phyloP scores from a whole-genome alignment of 2,329 filamentous ascomycete genomes.

The Didymella keratinophila region DNA sequence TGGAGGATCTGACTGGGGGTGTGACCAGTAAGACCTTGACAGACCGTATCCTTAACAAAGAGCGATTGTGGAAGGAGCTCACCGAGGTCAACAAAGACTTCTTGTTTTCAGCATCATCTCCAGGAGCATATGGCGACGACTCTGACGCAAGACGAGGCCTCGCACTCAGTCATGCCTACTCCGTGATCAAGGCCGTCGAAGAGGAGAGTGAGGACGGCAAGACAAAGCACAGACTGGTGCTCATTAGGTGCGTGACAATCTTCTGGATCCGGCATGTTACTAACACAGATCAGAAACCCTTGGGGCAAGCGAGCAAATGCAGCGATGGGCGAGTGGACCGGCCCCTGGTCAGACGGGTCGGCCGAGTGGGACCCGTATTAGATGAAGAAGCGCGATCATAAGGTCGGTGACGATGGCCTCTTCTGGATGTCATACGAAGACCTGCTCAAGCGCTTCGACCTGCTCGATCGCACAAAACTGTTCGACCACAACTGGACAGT shows the following conservation, averaged over 20 bases:
- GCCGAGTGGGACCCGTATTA: constrained; percentile 84
- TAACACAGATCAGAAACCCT: constrained; percentile 65
- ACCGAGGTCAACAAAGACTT: constrained; percentile 78
- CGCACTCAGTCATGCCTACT: constrained; percentile 61
- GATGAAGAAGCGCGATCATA: constrained; percentile 73
- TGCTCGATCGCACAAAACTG: constrained; percentile 66
- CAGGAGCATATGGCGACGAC: constrained; percentile 66
- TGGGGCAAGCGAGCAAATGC: constrained; percentile 70
- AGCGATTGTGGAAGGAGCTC: constrained; percentile 85
- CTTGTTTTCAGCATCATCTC: constrained; percentile 68
- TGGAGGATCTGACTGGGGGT: constrained; percentile 70
- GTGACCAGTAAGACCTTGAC: constrained; percentile 73
- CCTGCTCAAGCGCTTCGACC: constrained; percentile 63
- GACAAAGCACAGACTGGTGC: constrained; percentile 61
- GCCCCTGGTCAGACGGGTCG: constrained; percentile 81
- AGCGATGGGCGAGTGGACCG: constrained; percentile 71
- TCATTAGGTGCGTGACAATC: constrained; percentile 58
- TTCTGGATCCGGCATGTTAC: neutral
- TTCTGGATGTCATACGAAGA: constrained; percentile 70
- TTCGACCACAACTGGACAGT: constrained; percentile 67
- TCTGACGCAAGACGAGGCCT: constrained; percentile 60
- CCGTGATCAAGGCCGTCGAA: constrained; percentile 64
- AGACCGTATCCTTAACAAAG: constrained; percentile 75
- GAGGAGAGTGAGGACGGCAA: constrained; percentile 55
- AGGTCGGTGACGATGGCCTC: constrained; percentile 76